phyloP scores from a whole-genome alignment of 2,329 filamentous ascomycete species.

The Fusarium musae region DNA sequence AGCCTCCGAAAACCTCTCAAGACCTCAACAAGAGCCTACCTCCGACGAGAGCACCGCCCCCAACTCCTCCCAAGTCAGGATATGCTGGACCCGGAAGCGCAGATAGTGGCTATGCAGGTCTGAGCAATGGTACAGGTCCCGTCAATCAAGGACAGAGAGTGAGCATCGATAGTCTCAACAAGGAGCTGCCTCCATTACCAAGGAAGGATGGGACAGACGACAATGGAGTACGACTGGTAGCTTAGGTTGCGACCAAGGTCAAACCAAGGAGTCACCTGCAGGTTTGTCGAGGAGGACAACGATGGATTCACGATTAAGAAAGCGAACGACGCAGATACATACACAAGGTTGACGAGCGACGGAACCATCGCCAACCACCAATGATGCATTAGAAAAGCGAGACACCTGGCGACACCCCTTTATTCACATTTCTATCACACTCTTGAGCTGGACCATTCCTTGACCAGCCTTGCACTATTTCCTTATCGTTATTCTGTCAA shows the following conservation, averaged over 20 bases:
- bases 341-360: constrained; percentile 41
- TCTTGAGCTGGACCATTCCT: constrained; percentile 33
- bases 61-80: constrained; percentile 49
- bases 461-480: constrained; percentile 35
- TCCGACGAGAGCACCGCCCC: constrained; percentile 57
- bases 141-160: constrained; percentile 50
- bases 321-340: constrained; percentile 36
- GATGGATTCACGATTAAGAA: constrained; percentile 41
- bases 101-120: constrained; percentile 59
- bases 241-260: constrained; percentile 45
- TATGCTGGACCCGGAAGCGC: constrained; percentile 58
- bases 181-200: constrained; percentile 69
- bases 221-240: constrained; percentile 47
- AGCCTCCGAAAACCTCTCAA: constrained; percentile 58
- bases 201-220: constrained; percentile 44
- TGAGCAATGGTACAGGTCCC: constrained; percentile 47
- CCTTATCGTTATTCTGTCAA: constrained; percentile 27
- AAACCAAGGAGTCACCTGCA: constrained; percentile 20
- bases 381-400: constrained; percentile 47
- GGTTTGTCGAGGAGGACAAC: constrained; percentile 30
- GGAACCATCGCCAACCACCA: constrained; percentile 40
- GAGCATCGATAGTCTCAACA: constrained; percentile 69
- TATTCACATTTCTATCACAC: not conserved
- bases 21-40: constrained; percentile 49
- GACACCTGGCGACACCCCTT: constrained; percentile 36